Evolutionary conservation across 345 rosid species (phyloP).

Genomic region (Populus euphratica): DNA sequence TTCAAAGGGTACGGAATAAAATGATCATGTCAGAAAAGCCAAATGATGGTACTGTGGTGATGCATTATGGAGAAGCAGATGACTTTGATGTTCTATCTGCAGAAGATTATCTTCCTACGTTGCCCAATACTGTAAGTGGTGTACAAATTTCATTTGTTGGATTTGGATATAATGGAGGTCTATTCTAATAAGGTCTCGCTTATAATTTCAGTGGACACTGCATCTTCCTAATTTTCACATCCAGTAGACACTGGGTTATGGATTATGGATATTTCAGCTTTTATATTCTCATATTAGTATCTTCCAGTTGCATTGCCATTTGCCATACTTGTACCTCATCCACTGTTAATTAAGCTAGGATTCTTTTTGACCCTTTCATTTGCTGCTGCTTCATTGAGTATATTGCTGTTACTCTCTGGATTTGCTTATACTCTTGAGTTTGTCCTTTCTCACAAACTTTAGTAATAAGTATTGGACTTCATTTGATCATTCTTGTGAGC

Average conservation of each 20-base stretch:
- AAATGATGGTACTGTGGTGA: constrained; percentile 75
- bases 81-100: constrained; percentile 59
- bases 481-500: not conserved
- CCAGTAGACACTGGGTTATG: not conserved
- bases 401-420: not conserved
- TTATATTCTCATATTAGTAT: not conserved
- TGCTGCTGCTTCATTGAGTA: not conserved
- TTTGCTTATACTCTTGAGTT: not conserved
- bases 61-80: constrained; percentile 75
- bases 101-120: constrained; percentile 68
- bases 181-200: not conserved
- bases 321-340: not conserved
- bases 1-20: constrained; percentile 43
- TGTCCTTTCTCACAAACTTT: not conserved
- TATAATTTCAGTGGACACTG: not conserved
- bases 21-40: constrained; percentile 78
- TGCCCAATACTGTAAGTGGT: constrained; percentile 80
- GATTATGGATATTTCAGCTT: not conserved
- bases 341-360: not conserved
- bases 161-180: not conserved
- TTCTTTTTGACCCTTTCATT: not conserved
- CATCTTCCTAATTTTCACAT: not conserved
- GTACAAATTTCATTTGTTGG: not conserved
- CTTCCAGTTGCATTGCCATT: not conserved
- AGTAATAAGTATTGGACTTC: not conserved